phyloP scores from a whole-genome alignment of 345 rosid species.

The Arabidopsis arenosa region DNA sequence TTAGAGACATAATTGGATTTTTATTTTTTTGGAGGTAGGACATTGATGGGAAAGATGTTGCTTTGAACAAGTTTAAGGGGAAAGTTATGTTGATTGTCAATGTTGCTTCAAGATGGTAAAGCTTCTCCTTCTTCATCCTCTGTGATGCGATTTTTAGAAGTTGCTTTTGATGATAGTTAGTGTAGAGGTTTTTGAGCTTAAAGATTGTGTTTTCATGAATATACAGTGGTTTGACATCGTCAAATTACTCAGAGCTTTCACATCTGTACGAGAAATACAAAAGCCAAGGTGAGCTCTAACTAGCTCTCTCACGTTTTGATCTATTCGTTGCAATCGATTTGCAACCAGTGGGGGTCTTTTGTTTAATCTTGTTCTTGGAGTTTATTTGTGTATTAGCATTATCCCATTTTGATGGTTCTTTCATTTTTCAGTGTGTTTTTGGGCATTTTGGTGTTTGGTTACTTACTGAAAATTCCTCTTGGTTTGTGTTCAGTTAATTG shows the following conservation, averaged over 20 bases:
- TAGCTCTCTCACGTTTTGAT: background rate
- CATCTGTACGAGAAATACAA: slow-evolving; percentile 85
- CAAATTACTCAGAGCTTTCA: slow-evolving; percentile 90
- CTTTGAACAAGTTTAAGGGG: slow-evolving; percentile 81
- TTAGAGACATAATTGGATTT: background rate
- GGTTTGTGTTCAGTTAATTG: background rate
- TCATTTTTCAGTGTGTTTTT: background rate
- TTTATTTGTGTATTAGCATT: background rate
- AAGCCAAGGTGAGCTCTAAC: slow-evolving; percentile 65
- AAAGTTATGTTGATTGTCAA: slow-evolving; percentile 86
- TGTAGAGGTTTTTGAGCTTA: slow-evolving; percentile 4
- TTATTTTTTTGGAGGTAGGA: slow-evolving; percentile 57
- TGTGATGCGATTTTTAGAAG: background rate
- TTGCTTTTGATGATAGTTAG: background rate
- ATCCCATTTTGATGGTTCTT: background rate
- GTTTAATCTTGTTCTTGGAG: background rate
- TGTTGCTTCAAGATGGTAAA: slow-evolving; percentile 94
- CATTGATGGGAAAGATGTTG: slow-evolving; percentile 79
- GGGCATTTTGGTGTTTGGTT: background rate
- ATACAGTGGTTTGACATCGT: slow-evolving; percentile 76
- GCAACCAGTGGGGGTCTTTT: background rate
- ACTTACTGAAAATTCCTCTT: background rate
- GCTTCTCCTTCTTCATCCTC: background rate
- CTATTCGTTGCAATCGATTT: background rate
- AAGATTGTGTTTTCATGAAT: slow-evolving; percentile 38